phyloP scores from a whole-genome alignment of 768 basidiomycete species.

The Daedaleopsis sinensis region DNA sequence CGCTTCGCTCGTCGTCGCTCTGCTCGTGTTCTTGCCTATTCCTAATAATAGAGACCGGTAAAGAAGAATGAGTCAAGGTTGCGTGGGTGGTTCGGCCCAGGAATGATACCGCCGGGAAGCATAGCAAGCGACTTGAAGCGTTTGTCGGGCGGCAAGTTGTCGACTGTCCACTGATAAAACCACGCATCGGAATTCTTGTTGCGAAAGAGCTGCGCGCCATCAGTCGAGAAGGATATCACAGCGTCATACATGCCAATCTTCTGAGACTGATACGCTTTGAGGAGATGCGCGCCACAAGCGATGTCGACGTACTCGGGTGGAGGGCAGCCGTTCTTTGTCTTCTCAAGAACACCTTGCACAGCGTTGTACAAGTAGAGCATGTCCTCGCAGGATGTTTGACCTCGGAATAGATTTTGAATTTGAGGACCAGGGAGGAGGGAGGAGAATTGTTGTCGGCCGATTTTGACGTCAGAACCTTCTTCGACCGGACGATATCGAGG shows the following conservation, averaged over 20 bases:
- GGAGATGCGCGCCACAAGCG: neutral
- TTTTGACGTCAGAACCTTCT: slow-evolving; percentile 19
- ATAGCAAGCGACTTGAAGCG: slow-evolving; percentile 34
- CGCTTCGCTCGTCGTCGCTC: too few species aligned
- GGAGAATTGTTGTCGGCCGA: slow-evolving; percentile 35
- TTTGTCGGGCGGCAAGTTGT: slow-evolving; percentile 24
- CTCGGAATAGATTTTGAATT: slow-evolving; percentile 39
- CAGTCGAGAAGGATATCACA: slow-evolving; percentile 25
- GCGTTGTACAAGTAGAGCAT: slow-evolving; percentile 33
- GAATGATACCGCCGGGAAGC: slow-evolving; percentile 30
- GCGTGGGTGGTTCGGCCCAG: slow-evolving; percentile 36
- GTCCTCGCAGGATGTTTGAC: slow-evolving; percentile 21
- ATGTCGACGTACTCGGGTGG: neutral
- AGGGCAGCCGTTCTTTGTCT: too few species aligned
- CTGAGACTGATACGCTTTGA: slow-evolving; percentile 34
- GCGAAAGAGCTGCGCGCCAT: slow-evolving; percentile 33
- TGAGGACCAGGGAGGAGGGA: slow-evolving; percentile 47
- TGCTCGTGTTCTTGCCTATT: too few species aligned
- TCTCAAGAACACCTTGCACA: neutral
- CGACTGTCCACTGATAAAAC: slow-evolving; percentile 35
- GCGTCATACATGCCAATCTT: slow-evolving; percentile 31
- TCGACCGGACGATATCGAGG: slow-evolving; percentile 1
- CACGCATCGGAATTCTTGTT: slow-evolving; percentile 37
- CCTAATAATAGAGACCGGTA: slow-evolving; percentile 32
- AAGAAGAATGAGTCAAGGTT: slow-evolving; percentile 37